These are phyloP conservation scores for Raffaelea albimanens DNA, from an alignment of 2,329 filamentous ascomycete genomes.

Conservation along the genomic window DNA sequence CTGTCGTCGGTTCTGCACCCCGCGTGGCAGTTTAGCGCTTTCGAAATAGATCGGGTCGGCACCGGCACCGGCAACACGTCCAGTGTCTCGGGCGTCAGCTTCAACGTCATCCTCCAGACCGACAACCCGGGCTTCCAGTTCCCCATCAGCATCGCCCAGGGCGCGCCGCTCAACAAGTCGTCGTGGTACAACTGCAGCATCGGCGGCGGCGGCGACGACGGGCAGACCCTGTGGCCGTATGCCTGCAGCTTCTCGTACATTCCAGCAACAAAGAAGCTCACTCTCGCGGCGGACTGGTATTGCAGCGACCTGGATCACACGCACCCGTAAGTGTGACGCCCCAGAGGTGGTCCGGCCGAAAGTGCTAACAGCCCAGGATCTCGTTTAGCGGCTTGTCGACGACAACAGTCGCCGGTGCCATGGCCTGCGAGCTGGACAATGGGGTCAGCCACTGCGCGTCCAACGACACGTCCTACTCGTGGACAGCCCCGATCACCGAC, in stretches of 20 bases:
- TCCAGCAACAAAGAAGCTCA: constrained; percentile 4
- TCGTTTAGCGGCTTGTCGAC: constrained; percentile 12
- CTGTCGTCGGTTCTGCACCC: constrained; percentile 14
- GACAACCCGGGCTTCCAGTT: constrained; percentile 11
- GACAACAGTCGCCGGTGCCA: constrained; percentile 7
- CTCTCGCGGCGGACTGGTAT: constrained; percentile 12
- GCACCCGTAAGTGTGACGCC: constrained; percentile 12
- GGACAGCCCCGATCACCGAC: constrained; percentile 4
- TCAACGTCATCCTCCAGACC: constrained; percentile 13
- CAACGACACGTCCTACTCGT: constrained; percentile 5
- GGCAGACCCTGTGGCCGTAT: constrained; percentile 11
- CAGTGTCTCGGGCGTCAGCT: constrained; percentile 4
- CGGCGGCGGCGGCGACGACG: constrained; percentile 5
- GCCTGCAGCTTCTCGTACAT: constrained; percentile 2
- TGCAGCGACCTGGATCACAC: constrained; percentile 14
- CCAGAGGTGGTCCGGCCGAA: neutral
- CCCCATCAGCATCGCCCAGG: constrained; percentile 11
- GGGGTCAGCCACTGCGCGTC: constrained; percentile 8
- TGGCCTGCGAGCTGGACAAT: constrained; percentile 6
- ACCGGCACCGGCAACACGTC: neutral
- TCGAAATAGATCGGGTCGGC: neutral
- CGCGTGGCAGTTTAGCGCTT: constrained; percentile 11
- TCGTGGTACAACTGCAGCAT: constrained; percentile 13
- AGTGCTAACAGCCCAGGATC: constrained; percentile 7
- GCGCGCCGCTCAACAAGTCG: neutral